These are phyloP conservation scores for Solanum sitiens DNA, from an alignment of 257 asterid genomes.

Conservation along the genomic window DNA sequence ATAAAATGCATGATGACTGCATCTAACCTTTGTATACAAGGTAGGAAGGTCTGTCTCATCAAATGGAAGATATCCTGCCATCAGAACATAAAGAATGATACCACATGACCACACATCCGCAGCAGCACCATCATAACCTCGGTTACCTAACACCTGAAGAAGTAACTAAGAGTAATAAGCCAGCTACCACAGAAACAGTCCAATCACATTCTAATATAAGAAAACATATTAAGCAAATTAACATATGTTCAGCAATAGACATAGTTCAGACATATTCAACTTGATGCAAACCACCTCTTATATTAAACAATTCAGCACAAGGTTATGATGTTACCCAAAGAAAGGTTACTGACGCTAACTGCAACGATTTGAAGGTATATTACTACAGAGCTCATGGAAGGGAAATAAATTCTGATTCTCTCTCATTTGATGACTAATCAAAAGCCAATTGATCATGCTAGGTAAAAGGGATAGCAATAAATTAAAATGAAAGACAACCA, in stretches of 20 bases:
- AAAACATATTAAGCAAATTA: not conserved
- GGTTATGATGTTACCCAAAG: not conserved
- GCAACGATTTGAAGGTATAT: not conserved
- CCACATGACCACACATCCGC: conserved; percentile 99
- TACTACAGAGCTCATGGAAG: not conserved
- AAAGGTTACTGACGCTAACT: not conserved
- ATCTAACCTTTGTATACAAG: conserved; percentile 59
- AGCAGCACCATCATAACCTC: conserved; percentile 94
- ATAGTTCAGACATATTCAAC: not conserved
- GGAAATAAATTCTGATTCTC: not conserved
- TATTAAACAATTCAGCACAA: not conserved
- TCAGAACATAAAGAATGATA: conserved; percentile 73
- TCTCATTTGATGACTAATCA: not conserved
- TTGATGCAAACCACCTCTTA: not conserved
- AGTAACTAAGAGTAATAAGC: not conserved
- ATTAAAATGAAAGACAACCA: not conserved
- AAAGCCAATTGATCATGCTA: not conserved
- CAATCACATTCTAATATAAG: not conserved
- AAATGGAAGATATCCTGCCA: conserved; percentile 90
- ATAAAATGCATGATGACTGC: not conserved
- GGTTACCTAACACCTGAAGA: conserved; percentile 60
- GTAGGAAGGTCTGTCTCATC: conserved; percentile 65
- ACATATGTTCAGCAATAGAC: not conserved
- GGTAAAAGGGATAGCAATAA: not conserved
- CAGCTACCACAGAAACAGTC: not conserved